These are phyloP conservation scores for Cryptococcus neoformans DNA, from an alignment of 1,284 basidiomycete species.

Conservation along the genomic window DNA sequence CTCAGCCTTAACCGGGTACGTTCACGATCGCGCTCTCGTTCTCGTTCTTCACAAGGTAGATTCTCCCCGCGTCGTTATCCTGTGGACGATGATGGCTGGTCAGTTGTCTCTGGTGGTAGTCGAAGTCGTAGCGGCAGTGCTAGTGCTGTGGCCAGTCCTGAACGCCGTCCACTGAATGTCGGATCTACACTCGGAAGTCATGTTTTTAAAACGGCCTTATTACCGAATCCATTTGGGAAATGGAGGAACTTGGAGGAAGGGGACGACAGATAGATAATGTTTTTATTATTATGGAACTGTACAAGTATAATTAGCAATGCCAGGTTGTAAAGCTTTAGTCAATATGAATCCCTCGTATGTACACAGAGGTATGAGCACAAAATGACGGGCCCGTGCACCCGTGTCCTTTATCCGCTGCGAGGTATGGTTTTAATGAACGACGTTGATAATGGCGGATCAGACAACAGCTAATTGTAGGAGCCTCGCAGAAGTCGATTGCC, in stretches of 20 bases:
- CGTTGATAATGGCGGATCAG: too few species aligned
- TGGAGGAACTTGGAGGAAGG: not conserved
- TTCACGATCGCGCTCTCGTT: constrained; percentile 8
- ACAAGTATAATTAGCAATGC: constrained; percentile 2
- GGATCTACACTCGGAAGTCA: not conserved
- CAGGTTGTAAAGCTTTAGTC: constrained; percentile 3
- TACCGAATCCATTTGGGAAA: constrained; percentile 3
- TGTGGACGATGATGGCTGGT: constrained; percentile 15
- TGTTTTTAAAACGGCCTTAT: not conserved
- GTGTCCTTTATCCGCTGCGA: too few species aligned
- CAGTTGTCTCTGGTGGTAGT: constrained; percentile 11
- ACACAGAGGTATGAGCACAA: too few species aligned
- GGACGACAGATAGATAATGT: not conserved
- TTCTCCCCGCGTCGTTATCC: not conserved
- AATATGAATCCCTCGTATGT: too few species aligned
- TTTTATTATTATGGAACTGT: not conserved
- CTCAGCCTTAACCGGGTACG: not conserved
- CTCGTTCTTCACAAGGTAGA: constrained; percentile 5
- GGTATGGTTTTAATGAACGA: too few species aligned
- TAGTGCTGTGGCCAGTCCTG: constrained; percentile 3
- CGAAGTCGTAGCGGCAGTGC: constrained; percentile 6
- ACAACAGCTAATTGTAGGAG: too few species aligned
- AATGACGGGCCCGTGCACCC: too few species aligned
- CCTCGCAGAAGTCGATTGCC: too few species aligned
- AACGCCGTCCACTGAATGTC: not conserved